phyloP scores from a whole-genome alignment of 768 basidiomycete genomes.

The Psilocybe sp. region DNA sequence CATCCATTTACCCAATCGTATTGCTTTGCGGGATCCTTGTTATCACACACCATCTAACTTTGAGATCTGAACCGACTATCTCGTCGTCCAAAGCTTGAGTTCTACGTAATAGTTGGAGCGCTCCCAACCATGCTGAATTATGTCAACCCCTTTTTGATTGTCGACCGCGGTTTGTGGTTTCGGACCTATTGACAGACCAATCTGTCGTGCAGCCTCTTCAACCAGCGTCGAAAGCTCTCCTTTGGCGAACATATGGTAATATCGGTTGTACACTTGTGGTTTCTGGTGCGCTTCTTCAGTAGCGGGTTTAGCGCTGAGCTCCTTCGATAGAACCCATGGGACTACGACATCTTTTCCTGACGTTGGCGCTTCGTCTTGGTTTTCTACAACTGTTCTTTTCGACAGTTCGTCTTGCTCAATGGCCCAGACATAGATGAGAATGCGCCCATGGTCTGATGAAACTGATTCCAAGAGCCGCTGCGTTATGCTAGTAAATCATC shows the following conservation, averaged over 20 bases:
- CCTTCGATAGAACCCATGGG: constrained; percentile 73
- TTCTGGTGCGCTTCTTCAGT: constrained; percentile 5
- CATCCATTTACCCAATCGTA: constrained; percentile 24
- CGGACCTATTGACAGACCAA: constrained; percentile 53
- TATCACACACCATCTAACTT: background rate
- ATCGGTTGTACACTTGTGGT: constrained; percentile 71
- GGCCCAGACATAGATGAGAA: constrained; percentile 96
- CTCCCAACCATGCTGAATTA: constrained; percentile 81
- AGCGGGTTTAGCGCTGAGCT: constrained; percentile 13
- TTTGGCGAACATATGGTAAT: constrained; percentile 92
- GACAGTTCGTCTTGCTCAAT: constrained; percentile 87
- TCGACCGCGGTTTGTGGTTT: constrained; percentile 10
- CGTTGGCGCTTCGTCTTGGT: constrained; percentile 17
- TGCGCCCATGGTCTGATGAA: constrained; percentile 66
- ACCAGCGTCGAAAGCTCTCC: constrained; percentile 74
- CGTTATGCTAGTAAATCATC: background rate
- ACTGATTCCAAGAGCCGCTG: constrained; percentile 67
- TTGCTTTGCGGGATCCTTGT: constrained; percentile 12
- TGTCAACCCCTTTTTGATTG: constrained; percentile 51
- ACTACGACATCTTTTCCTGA: constrained; percentile 82
- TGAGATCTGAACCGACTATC: background rate
- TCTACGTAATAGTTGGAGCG: constrained; percentile 88
- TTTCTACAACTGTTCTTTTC: constrained; percentile 59
- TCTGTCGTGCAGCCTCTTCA: constrained; percentile 53
- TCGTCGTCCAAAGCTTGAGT: constrained; percentile 54